A percentile compares a stretch with the other conserved stretches of the same genome.
phyloP scores from a whole-genome alignment of 2,329 filamentous ascomycete species.

The Sporothrix phasma region DNA sequence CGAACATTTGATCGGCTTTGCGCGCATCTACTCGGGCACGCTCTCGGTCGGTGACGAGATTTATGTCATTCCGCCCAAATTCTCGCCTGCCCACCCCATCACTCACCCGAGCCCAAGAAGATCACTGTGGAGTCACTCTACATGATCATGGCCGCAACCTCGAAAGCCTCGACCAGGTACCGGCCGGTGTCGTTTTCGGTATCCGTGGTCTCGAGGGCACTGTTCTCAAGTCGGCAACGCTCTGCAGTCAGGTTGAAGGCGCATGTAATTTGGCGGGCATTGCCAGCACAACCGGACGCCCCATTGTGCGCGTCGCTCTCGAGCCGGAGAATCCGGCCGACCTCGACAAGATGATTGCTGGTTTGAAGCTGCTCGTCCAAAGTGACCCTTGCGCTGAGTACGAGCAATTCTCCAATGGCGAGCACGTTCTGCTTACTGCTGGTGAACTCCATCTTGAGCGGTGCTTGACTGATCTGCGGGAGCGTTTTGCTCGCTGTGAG shows the following conservation, averaged over 20 bases:
- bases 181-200: conserved; percentile 89
- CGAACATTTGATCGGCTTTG: conserved; percentile 90
- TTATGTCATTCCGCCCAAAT: conserved; percentile 89
- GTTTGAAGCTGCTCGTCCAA: conserved; percentile 77
- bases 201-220: conserved; percentile 79
- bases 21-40: conserved; percentile 83
- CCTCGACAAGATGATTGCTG: conserved; percentile 87
- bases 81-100: conserved; percentile 67
- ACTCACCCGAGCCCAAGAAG: conserved; percentile 64
- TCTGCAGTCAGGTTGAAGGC: conserved; percentile 80
- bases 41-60: conserved; percentile 81
- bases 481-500: conserved; percentile 87
- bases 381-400: conserved; percentile 95
- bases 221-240: conserved; percentile 89
- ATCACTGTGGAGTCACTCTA: conserved; percentile 82
- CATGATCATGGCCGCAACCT: conserved; percentile 86
- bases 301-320: conserved; percentile 92
- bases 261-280: conserved; percentile 86
- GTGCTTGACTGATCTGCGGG: conserved; percentile 84
- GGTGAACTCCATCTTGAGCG: conserved; percentile 90
- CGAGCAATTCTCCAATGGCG: conserved; percentile 82
- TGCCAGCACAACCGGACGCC: conserved; percentile 62
- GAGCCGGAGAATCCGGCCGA: conserved; percentile 86
- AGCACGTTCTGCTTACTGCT: conserved; percentile 89
- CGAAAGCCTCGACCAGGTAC: conserved; percentile 72